These are phyloP conservation scores for Gomphus bonarii DNA, from an alignment of 1,284 basidiomycete genomes.

Conservation along the genomic window DNA sequence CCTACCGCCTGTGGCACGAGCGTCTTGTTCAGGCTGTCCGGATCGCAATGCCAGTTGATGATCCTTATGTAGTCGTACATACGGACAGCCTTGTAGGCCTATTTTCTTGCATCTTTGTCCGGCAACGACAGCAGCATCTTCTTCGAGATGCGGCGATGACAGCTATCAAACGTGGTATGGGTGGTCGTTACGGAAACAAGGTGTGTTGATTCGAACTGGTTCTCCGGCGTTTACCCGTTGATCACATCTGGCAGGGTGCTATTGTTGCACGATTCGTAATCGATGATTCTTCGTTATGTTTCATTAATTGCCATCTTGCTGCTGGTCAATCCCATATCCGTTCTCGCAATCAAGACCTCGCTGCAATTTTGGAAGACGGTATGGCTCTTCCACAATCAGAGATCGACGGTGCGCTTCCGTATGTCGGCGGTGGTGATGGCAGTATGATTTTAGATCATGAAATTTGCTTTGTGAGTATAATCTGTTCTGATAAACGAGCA, in stretches of 20 bases:
- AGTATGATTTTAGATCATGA: constrained; percentile 94
- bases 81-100: constrained; percentile 88
- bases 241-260: constrained; percentile 51
- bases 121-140: constrained; percentile 39
- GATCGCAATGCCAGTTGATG: constrained; percentile 54
- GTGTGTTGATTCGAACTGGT: constrained; percentile 28
- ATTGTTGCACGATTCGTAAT: constrained; percentile 86
- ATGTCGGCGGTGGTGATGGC: constrained; percentile 86
- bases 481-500: not conserved
- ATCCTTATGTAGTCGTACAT: constrained; percentile 69
- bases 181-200: constrained; percentile 93
- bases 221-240: not conserved
- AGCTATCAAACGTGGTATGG: constrained; percentile 86
- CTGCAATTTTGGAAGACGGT: constrained; percentile 77
- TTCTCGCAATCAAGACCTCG: constrained; percentile 79
- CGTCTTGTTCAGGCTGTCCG: constrained; percentile 65
- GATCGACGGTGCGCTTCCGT: constrained; percentile 48
- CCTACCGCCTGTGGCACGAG: constrained; percentile 86
- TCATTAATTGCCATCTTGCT: constrained; percentile 94
- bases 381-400: constrained; percentile 48
- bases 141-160: constrained; percentile 68
- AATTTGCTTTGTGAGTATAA: constrained; percentile 73
- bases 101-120: constrained; percentile 83
- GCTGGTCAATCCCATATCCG: constrained; percentile 83
- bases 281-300: constrained; percentile 86